These are phyloP conservation scores for Pseudocercospora fijiensis DNA, from an alignment of 2,329 filamentous ascomycete species.

Conservation along the genomic window DNA sequence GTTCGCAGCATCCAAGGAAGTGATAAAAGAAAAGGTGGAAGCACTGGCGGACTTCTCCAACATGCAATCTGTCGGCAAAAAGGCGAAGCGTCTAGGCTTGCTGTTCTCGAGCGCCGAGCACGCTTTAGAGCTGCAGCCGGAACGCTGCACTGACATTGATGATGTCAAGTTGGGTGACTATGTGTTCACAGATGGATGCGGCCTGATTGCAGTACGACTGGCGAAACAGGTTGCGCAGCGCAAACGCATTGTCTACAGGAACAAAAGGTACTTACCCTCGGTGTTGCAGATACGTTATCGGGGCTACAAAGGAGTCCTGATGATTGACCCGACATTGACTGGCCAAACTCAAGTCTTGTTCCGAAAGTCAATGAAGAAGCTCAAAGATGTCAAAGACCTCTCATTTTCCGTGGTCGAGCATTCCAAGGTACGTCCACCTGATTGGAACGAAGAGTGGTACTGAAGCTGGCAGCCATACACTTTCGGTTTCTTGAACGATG, in stretches of 20 bases:
- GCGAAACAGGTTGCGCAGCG: not conserved
- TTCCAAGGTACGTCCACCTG: slow-evolving; percentile 1
- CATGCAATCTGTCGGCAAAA: slow-evolving; percentile 1
- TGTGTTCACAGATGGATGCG: slow-evolving; percentile 9
- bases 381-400: slow-evolving; percentile 7
- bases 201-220: not conserved
- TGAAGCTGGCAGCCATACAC: not conserved
- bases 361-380: slow-evolving; percentile 5
- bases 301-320: slow-evolving; percentile 10
- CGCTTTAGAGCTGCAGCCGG: not conserved
- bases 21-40: slow-evolving; percentile 1
- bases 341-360: slow-evolving; percentile 5
- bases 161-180: slow-evolving; percentile 1
- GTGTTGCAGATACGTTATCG: slow-evolving; percentile 12
- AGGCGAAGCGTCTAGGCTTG: slow-evolving; percentile 7
- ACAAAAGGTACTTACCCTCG: slow-evolving; percentile 2
- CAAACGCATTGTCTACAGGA: slow-evolving; percentile 5
- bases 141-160: slow-evolving; percentile 4
- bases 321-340: not conserved
- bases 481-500: slow-evolving; percentile 12
- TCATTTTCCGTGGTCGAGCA: slow-evolving; percentile 8
- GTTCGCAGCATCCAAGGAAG: slow-evolving; percentile 4
- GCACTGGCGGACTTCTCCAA: slow-evolving; percentile 6
- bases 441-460: not conserved
- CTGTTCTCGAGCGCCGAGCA: slow-evolving; percentile 7